Conservation (phyloP, 768 basidiomycete genomes). For the Tulasnella sp. region DNA sequence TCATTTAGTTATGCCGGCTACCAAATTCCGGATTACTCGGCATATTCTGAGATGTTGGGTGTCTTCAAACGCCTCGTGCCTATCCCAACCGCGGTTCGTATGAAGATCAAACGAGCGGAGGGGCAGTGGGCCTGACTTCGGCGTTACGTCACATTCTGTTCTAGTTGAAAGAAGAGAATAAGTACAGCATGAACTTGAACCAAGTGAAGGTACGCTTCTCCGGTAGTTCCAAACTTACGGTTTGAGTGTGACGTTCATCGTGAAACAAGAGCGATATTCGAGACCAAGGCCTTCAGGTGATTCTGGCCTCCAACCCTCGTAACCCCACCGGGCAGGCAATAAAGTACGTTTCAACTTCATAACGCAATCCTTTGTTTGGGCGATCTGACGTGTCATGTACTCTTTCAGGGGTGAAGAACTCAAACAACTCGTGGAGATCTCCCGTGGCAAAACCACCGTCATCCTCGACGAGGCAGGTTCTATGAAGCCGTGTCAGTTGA, state of each 20-base stretch:
- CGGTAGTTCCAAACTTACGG: neutral
- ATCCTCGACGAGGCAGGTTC: conserved; percentile 63
- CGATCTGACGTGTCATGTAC: neutral
- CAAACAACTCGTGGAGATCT: conserved; percentile 59
- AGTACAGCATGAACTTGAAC: conserved; percentile 67
- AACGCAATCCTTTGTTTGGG: neutral
- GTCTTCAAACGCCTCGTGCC: conserved; percentile 85
- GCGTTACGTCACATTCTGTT: neutral
- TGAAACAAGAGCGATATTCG: conserved; percentile 53
- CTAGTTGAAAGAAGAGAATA: conserved; percentile 25
- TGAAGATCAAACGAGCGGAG: no score
- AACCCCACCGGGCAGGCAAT: conserved; percentile 92
- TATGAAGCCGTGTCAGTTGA: neutral
- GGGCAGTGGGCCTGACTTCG: conserved; percentile 5
- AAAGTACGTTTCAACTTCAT: conserved; percentile 31
- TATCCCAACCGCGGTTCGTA: conserved; percentile 66
- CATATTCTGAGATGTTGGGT: conserved; percentile 20
- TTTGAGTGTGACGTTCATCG: neutral
- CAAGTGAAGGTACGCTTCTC: conserved; percentile 48
- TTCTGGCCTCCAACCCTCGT: conserved; percentile 87
- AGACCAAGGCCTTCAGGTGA: conserved; percentile 71
- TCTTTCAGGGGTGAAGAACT: conserved; percentile 57
- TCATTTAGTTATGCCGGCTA: conserved; percentile 43
- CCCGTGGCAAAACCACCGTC: conserved; percentile 67
- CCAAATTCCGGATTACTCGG: conserved; percentile 82